Evolutionary conservation across 2,329 filamentous ascomycete species (phyloP).

Genomic region (Arthroderma sp.): DNA sequence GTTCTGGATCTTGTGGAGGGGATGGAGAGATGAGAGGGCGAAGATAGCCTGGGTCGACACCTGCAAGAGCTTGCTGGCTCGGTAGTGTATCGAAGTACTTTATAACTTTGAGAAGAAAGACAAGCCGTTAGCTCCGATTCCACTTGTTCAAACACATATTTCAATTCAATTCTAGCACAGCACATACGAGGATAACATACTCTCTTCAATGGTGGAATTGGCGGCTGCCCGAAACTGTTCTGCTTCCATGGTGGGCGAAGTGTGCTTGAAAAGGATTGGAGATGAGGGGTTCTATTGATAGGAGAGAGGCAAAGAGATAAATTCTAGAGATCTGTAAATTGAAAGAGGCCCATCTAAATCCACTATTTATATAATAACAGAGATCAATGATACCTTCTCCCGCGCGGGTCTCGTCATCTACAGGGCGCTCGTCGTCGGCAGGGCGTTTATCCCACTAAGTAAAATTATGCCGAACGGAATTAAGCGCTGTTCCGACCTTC

Average conservation of each 20-base stretch:
- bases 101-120: slow-evolving; percentile 45
- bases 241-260: slow-evolving; percentile 50
- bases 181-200: slow-evolving; percentile 30
- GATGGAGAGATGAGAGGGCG: slow-evolving; percentile 60
- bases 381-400: no score
- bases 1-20: slow-evolving; percentile 53
- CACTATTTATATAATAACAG: no score
- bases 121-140: slow-evolving; percentile 1
- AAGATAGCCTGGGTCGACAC: slow-evolving; percentile 74
- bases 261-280: no score
- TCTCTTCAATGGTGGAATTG: slow-evolving; percentile 67
- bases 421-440: no score
- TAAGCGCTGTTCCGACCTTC: no score
- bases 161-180: not conserved
- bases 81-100: slow-evolving; percentile 68
- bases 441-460: no score
- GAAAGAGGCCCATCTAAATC: no score
- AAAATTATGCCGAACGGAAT: no score
- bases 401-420: no score
- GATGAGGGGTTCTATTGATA: no score
- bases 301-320: no score
- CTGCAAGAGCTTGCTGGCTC: slow-evolving; percentile 58
- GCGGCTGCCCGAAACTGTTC: slow-evolving; percentile 66
- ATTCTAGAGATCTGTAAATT: no score
- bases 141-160: not conserved